These are phyloP conservation scores for Dioscorea cayenensis DNA, from an alignment of 116 monocot genomes.

Conservation along the genomic window DNA sequence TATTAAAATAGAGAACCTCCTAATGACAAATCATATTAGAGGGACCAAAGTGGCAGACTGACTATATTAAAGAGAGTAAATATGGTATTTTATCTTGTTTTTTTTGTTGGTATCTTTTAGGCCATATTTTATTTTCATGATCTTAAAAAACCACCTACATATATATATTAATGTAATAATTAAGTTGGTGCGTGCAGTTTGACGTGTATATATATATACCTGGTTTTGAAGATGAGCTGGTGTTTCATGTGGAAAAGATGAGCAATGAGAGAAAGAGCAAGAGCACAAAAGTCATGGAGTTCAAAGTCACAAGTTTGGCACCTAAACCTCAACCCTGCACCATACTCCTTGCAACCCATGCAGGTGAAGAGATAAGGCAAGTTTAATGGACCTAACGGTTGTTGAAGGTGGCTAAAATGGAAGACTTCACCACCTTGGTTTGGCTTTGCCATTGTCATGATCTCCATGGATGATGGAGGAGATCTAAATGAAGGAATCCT, in stretches of 20 bases:
- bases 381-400: constrained; percentile 26
- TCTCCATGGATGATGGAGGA: constrained; percentile 4
- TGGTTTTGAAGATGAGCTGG: constrained; percentile 48
- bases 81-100: too few relatives aligned
- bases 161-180: too few relatives aligned
- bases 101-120: too few relatives aligned
- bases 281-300: constrained; percentile 63
- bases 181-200: too few relatives aligned
- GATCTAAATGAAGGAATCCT: background rate
- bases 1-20: too few relatives aligned
- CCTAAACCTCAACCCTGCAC: constrained; percentile 51
- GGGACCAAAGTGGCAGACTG: too few relatives aligned
- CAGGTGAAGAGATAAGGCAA: constrained; percentile 61
- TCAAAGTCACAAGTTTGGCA: constrained; percentile 46
- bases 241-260: constrained; percentile 55
- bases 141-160: too few relatives aligned
- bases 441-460: background rate
- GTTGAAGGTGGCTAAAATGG: constrained; percentile 71
- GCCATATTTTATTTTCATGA: too few relatives aligned
- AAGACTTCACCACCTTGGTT: constrained; percentile 18
- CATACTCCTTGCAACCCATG: constrained; percentile 65
- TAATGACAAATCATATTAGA: too few relatives aligned
- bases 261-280: constrained; percentile 34
- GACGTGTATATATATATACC: background rate
- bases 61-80: too few relatives aligned